A percentile compares a stretch with the other conserved stretches of the same genome.
These are phyloP conservation scores for Hordeum marinum DNA, from an alignment of 176 grass and related monocot species.

Conservation along the genomic window DNA sequence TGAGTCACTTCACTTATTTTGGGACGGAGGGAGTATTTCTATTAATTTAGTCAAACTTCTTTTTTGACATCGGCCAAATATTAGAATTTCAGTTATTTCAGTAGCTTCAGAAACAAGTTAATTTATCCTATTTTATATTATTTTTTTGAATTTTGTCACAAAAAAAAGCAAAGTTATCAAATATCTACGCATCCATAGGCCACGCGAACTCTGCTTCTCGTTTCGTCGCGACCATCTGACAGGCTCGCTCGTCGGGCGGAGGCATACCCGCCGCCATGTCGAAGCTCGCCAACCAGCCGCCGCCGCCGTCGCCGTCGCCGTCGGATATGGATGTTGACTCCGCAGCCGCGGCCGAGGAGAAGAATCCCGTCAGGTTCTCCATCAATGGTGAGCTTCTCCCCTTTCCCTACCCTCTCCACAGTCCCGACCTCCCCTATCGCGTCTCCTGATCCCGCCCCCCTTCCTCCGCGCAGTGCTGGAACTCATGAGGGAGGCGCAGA, in stretches of 20 bases:
- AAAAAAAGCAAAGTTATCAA: no score
- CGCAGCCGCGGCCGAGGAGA: conserved; percentile 34
- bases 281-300: conserved; percentile 29
- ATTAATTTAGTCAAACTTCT: no score
- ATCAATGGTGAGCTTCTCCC: conserved; percentile 59
- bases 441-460: neutral
- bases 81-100: no score
- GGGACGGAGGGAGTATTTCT: no score
- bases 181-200: no score
- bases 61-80: no score
- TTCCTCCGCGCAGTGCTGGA: conserved; percentile 56
- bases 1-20: no score
- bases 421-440: neutral
- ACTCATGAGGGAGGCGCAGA: conserved; percentile 86
- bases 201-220: neutral
- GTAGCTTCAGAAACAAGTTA: no score
- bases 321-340: conserved; percentile 74
- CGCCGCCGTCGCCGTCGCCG: neutral
- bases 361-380: conserved; percentile 68
- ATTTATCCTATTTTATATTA: no score
- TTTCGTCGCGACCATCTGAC: neutral
- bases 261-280: conserved; percentile 20
- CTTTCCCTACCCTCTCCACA: neutral
- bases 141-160: no score
- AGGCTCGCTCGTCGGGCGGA: neutral